Conservation (phyloP, 2,329 filamentous ascomycete species). For the Fusarium foetens region DNA sequence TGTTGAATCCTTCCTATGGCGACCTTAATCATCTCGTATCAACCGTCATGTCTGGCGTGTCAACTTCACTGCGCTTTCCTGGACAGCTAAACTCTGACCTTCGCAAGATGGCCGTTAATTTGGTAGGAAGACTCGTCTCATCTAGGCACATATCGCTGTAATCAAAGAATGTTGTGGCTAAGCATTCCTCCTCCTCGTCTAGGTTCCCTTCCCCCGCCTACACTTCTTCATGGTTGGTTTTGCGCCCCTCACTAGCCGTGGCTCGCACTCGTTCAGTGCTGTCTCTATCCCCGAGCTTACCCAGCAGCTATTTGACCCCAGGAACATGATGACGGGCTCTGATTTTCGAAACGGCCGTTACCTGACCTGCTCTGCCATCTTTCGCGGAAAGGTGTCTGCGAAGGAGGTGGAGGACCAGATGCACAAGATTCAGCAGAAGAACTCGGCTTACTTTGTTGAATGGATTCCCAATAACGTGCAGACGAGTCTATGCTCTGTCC, state of each 20-base stretch:
- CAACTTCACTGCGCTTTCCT: slow-evolving; percentile 98
- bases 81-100: slow-evolving; percentile 99
- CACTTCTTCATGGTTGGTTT: slow-evolving; percentile 99
- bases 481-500: slow-evolving; percentile 98
- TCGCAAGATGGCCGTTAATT: slow-evolving; percentile 99
- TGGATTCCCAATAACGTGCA: slow-evolving; percentile 99
- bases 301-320: slow-evolving; percentile 99
- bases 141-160: background rate
- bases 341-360: slow-evolving; percentile 99
- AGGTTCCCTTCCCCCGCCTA: slow-evolving; percentile 92
- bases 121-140: slow-evolving; percentile 71
- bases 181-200: background rate
- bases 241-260: slow-evolving; percentile 90
- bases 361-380: slow-evolving; percentile 99
- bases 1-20: slow-evolving; percentile 97
- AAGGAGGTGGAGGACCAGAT: slow-evolving; percentile 99
- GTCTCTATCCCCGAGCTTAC: slow-evolving; percentile 98
- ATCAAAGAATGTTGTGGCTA: background rate
- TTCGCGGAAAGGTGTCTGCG: slow-evolving; percentile 99
- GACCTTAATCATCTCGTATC: slow-evolving; percentile 99
- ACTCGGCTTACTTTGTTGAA: slow-evolving; percentile 99
- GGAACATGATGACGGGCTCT: slow-evolving; percentile 99
- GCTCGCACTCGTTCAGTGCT: slow-evolving; percentile 93
- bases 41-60: slow-evolving; percentile 99
- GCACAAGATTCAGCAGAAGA: slow-evolving; percentile 99